phyloP scores from a whole-genome alignment of 1,139 yeast genomes.

The Starmera stellimalicola region DNA sequence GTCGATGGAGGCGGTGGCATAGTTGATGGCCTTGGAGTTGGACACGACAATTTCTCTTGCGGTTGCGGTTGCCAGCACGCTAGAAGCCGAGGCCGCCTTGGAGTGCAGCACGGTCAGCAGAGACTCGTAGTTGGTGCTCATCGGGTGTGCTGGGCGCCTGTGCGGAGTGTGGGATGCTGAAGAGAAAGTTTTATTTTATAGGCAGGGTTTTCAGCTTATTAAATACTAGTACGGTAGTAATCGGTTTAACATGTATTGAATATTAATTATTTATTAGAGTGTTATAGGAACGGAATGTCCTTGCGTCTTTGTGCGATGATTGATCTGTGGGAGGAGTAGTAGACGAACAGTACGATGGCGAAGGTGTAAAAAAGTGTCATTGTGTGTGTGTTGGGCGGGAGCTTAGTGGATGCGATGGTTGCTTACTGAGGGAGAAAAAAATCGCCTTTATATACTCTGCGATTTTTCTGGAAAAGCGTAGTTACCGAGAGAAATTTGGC shows the following conservation, averaged over 20 bases:
- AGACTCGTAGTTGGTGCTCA: no score
- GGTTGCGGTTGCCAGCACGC: conserved; percentile 19
- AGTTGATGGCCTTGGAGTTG: conserved; percentile 20
- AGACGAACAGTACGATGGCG: conserved; percentile 9
- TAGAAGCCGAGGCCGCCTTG: conserved; percentile 1
- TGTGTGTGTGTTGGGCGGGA: conserved; percentile 30
- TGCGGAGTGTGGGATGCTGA: neutral
- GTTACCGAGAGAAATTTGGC: no score
- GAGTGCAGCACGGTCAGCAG: neutral
- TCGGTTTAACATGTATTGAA: neutral
- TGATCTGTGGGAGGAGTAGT: conserved; percentile 12
- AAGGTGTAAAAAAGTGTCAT: conserved; percentile 9
- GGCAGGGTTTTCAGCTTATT: no score
- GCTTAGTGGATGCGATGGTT: conserved; percentile 27
- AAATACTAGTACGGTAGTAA: no score
- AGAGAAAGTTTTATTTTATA: neutral
- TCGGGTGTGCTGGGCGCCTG: neutral
- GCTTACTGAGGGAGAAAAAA: no score
- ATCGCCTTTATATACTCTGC: no score
- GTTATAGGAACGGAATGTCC: conserved; percentile 15
- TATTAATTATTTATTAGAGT: neutral
- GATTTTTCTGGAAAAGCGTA: no score
- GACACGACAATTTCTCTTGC: conserved; percentile 10
- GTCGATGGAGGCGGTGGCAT: conserved; percentile 31
- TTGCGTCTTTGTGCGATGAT: conserved; percentile 14